These are phyloP conservation scores for Botrytis hyacinthi DNA, from an alignment of 2,329 filamentous ascomycete genomes.

Conservation along the genomic window DNA sequence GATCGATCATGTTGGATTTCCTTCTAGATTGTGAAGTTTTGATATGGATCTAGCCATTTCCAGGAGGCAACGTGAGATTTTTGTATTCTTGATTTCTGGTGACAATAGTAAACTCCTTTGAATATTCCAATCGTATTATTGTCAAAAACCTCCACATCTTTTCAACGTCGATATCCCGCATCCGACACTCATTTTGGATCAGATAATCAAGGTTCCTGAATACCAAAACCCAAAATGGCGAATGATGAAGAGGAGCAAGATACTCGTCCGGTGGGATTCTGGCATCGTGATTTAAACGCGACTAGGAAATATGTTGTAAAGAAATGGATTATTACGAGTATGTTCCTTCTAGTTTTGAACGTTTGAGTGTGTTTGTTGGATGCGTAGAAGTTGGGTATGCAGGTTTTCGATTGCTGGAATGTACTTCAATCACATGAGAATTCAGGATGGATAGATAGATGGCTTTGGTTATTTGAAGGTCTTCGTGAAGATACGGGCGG, in stretches of 20 bases:
- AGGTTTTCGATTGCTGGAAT: background rate
- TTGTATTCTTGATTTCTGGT: background rate
- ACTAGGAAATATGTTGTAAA: conserved; percentile 26
- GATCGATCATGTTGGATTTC: background rate
- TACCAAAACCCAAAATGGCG: background rate
- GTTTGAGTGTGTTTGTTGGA: no score
- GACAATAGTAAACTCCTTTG: background rate
- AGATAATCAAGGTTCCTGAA: background rate
- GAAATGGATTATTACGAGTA: conserved; percentile 32
- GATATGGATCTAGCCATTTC: background rate
- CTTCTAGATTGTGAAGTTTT: background rate
- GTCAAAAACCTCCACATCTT: background rate
- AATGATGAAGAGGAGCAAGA: conserved; percentile 16
- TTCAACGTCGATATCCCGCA: background rate
- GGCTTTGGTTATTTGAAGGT: background rate
- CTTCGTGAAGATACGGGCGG: background rate
- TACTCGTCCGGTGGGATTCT: conserved; percentile 29
- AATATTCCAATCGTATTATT: background rate
- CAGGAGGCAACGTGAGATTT: background rate
- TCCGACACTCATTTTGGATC: background rate
- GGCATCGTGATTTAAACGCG: conserved; percentile 25
- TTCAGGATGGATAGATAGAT: background rate
- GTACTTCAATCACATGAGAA: background rate
- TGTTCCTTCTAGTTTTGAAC: conserved; percentile 41
- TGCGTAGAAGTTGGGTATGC: background rate